Base-by-base conservation (phyloP, 2,329 filamentous ascomycete genomes). In the Myriangium duriaei region DNA sequence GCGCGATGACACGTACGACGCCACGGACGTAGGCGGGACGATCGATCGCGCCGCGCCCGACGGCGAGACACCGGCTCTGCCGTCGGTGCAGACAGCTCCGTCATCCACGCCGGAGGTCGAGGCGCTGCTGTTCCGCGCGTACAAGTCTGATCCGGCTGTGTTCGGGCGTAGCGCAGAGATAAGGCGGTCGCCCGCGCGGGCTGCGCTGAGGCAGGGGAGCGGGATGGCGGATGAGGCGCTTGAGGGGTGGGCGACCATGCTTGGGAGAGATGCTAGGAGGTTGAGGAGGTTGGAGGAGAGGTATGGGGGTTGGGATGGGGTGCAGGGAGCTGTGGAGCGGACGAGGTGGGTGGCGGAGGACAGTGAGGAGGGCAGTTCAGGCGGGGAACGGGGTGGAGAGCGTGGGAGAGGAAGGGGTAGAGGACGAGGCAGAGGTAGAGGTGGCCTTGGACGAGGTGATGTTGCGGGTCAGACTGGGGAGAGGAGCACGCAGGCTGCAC, bases 1-100 rank as follows among this genome's bases (percentile, higher is more conserved):
- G 62, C 75, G 86, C 24, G 91, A 98, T 57, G 91, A 98, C 56
- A 96, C 88, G 0, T 98, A 98, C 54, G 91, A 98, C 51, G 76
- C 79, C 2, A 84, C 77, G 34, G 91, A 96, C 52, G 85, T 96
- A 2, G 91, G 91, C 24, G 87, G 88, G 14, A 83, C 82, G 0
- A 77, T 95, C 3, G 86, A 94, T 49, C 67, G 70, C 12, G 66
- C 63, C 1, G 61, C 62, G 4, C 57, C 63, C 2, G 65, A 63
- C 32, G 67, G 67, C 30, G 68, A 71, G 32, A 58, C 72, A 4
- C 68, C 74, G n/a, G 67, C 71, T 24, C 7, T 7, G 7, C n/a
- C 21, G 7, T 21, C 40, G 3, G 46, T 48, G n/a, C 48, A 44
- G 39, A 40, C 49, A 4, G 46, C 48, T 2, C 45, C 47, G n/a